These are phyloP conservation scores for Apophysomyces variabilis DNA, from an alignment of 371 early-diverging fungal genomes.

Conservation along the genomic window DNA sequence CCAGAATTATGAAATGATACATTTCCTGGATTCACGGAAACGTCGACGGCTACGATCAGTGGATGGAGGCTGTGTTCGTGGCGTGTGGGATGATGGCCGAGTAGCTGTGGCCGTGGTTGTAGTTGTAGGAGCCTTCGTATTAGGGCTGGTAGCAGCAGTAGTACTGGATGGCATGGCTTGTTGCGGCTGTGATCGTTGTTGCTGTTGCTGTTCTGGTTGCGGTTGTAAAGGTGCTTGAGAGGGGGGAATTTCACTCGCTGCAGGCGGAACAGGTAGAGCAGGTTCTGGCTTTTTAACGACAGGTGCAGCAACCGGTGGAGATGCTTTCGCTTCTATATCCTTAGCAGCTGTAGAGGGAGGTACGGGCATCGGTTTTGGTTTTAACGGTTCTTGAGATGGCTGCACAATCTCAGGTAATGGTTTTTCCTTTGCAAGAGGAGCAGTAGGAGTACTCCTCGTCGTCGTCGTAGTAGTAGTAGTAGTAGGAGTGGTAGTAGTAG, in stretches of 20 bases:
- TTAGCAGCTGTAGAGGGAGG: neutral
- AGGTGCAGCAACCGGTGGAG: neutral
- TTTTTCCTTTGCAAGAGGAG: too few species aligned
- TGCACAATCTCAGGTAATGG: too few species aligned
- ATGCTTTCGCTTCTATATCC: neutral
- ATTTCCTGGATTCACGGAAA: neutral
- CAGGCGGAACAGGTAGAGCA: neutral
- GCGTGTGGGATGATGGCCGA: neutral
- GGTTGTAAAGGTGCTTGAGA: too few species aligned
- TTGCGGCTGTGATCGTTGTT: too few species aligned
- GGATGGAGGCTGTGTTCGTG: neutral
- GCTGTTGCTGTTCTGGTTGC: too few species aligned
- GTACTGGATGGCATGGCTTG: too few species aligned
- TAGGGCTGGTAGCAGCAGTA: too few species aligned
- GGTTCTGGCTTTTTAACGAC: neutral
- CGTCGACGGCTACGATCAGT: neutral
- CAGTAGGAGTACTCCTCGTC: too few species aligned
- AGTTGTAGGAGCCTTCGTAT: too few species aligned
- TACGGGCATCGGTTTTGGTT: neutral
- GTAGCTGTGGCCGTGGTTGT: neutral
- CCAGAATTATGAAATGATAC: neutral
- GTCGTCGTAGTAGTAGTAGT: too few species aligned
- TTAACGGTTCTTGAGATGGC: too few species aligned
- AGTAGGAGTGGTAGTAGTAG: too few species aligned
- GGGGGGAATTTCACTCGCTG: neutral